Conservation (phyloP, 352 stramenopile genomes). For the Thraustochytrium sp. region DNA sequence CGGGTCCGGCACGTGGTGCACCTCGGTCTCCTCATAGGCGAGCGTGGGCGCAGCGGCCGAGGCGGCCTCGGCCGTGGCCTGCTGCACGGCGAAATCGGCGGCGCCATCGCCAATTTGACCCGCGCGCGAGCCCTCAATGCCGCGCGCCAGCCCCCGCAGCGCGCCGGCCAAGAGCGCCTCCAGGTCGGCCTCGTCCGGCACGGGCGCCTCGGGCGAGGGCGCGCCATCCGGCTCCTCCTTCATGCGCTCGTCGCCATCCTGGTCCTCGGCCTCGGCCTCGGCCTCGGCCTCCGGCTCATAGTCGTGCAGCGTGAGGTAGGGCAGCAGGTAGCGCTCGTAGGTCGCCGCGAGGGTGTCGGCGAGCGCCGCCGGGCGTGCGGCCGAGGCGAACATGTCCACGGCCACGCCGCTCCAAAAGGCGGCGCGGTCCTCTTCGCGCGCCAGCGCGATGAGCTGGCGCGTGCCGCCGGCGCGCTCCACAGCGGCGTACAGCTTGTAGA, state of each 20-base stretch:
- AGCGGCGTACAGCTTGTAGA: neutral
- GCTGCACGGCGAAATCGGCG: neutral
- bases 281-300: no score
- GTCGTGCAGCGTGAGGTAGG: no score
- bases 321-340: slow-evolving; percentile 18
- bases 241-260: no score
- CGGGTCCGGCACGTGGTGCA: neutral
- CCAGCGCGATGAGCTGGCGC: neutral
- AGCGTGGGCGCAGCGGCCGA: neutral
- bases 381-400: neutral
- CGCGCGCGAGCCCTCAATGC: neutral
- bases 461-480: neutral
- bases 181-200: no score
- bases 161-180: neutral
- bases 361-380: neutral
- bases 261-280: no score
- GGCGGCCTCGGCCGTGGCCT: neutral
- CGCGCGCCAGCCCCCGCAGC: neutral
- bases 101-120: neutral
- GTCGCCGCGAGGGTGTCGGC: neutral
- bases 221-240: no score
- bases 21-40: neutral
- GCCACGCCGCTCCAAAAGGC: neutral
- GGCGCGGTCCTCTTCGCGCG: neutral
- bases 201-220: no score